phyloP scores from a whole-genome alignment of 148 eudicot species.

The Chenopodium formosanum region DNA sequence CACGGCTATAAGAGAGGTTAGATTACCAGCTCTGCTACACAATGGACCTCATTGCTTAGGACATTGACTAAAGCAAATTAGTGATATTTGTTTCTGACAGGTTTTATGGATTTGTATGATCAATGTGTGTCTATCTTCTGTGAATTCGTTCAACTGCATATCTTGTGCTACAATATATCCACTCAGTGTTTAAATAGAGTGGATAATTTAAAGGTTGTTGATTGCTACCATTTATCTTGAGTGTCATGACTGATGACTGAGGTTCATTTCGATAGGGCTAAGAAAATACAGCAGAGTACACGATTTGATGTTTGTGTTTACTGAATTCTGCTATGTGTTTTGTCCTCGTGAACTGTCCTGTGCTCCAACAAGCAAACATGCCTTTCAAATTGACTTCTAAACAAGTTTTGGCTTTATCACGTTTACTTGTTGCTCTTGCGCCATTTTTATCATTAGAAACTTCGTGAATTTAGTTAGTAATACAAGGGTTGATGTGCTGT shows the following conservation, averaged over 20 bases:
- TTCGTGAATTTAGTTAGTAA: neutral
- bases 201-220: neutral
- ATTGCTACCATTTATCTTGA: neutral
- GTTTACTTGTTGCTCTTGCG: neutral
- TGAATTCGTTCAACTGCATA: neutral
- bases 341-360: neutral
- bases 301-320: neutral
- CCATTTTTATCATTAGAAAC: neutral
- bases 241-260: neutral
- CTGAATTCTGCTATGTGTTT: neutral
- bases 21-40: neutral
- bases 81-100: neutral
- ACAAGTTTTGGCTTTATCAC: neutral
- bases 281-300: neutral
- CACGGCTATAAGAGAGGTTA: conserved; percentile 88
- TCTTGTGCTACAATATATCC: neutral
- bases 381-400: neutral
- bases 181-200: neutral
- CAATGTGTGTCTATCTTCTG: neutral
- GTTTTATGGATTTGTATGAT: neutral
- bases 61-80: neutral
- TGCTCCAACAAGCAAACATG: neutral
- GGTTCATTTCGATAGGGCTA: neutral
- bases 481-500: neutral
- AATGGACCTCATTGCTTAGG: neutral